phyloP scores from a whole-genome alignment of 352 stramenopile genomes.

The Phytophthora crassamura region DNA sequence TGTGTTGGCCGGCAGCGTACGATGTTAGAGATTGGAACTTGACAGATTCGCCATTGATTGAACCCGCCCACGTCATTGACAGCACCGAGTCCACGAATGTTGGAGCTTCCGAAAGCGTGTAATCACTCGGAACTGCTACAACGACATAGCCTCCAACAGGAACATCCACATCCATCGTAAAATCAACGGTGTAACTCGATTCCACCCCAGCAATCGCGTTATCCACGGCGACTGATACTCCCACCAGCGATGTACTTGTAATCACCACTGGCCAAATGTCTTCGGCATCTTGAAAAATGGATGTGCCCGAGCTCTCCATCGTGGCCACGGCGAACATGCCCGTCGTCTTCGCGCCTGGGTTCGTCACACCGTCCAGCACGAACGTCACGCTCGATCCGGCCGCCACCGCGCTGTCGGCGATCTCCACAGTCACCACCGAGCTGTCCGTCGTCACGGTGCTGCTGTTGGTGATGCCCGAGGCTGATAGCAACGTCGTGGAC shows the following conservation, averaged over 20 bases:
- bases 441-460: constrained; percentile 49
- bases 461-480: constrained; percentile 36
- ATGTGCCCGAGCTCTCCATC: constrained; percentile 32
- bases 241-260: constrained; percentile 21
- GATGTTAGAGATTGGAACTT: constrained; percentile 16
- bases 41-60: constrained; percentile 13
- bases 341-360: constrained; percentile 54
- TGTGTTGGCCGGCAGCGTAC: constrained; percentile 25
- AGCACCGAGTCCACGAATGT: constrained; percentile 19
- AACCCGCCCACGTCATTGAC: constrained; percentile 7
- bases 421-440: constrained; percentile 36
- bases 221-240: background rate
- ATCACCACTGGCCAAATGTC: no score
- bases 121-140: constrained; percentile 28
- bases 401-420: constrained; percentile 33
- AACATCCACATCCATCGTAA: constrained; percentile 28
- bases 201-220: constrained; percentile 36
- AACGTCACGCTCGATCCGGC: constrained; percentile 45
- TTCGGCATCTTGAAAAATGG: no score
- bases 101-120: constrained; percentile 6
- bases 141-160: constrained; percentile 36
- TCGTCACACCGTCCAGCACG: constrained; percentile 55
- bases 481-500: no score
- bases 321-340: constrained; percentile 46
- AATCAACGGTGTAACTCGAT: constrained; percentile 12